Evolutionary conservation across 176 grass and related monocot genomes (phyloP).

Genomic region (Musa troglodytarum): DNA sequence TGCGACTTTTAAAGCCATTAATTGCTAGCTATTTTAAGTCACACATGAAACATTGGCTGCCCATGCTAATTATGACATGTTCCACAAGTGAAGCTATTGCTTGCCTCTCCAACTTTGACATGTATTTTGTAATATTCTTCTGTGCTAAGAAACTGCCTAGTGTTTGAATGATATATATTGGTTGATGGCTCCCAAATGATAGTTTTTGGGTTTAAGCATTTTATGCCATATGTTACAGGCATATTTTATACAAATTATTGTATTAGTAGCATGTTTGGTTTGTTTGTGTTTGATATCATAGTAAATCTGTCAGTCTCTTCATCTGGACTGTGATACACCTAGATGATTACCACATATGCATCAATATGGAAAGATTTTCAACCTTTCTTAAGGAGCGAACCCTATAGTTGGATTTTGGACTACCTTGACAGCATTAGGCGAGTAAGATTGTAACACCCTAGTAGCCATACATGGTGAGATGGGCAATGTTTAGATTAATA

Average conservation of each 20-base stretch:
- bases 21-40: no score
- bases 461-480: no score
- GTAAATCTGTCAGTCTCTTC: not conserved
- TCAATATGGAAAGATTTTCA: not conserved
- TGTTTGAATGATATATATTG: not conserved
- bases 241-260: not conserved
- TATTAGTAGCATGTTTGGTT: not conserved
- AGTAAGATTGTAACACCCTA: no score
- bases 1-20: no score
- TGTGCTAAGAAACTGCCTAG: no score
- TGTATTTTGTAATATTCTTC: no score
- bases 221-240: not conserved
- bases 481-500: not conserved
- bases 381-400: not conserved
- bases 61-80: no score
- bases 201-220: not conserved
- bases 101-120: no score
- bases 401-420: not conserved
- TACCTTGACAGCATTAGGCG: not conserved
- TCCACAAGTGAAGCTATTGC: no score
- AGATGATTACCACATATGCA: not conserved
- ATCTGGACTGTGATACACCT: not conserved
- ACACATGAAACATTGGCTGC: no score
- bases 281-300: no score
- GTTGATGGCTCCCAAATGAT: not conserved